Base-by-base conservation (phyloP, 2,329 filamentous ascomycete genomes). In the Calcarisporium arbuscula region DNA sequence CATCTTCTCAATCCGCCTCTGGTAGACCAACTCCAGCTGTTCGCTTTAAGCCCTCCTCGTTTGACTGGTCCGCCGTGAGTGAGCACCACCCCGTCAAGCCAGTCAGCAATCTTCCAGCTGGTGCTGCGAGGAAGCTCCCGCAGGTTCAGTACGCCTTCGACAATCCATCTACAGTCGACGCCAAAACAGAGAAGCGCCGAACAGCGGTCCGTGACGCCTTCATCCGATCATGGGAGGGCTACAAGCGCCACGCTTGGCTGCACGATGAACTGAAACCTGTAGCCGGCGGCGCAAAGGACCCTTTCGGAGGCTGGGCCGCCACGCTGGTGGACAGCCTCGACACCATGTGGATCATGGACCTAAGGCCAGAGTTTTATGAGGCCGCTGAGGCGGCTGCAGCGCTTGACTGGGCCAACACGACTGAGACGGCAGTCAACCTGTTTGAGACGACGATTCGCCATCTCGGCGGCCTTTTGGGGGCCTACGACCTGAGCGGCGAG, bases 261-360 rank as follows among this genome's bases (percentile, higher is more conserved):
- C 55, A 62, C 12, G 72, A 77, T 41, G 72, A 76, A 51, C 50
- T 76, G 8, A 49, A 54, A 18, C 72, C 72, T 9, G 55, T 75
- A 4, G 61, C 60, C 14, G 70, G 68, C 26, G 48, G 49, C n/a
- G 59, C 50, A 14, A 68, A 62, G 38, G 64, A 70, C 36, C 54
- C 57, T 0, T 74, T 74, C 45, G 69, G 70, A 8, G 67, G 68
- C 17, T 77, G 72, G 65, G 74, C 64, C 1, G 76, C 74, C 4
- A 78, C 75, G 0, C 52, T 80, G 32, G 67, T 81, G 17, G 77
- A 82, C 47, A 58, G 67, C 1, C 61, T 81, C 32, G 76, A 80
- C 40, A 77, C 75, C 0, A 64, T 81, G 3, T 72, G 68, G 63
- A 79, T 82, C 29, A 77, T 80, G 74, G 74, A 57, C 6, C 53